A percentile compares a stretch with the other conserved stretches of the same genome.
Conservation (phyloP, 1,284 basidiomycete species). For the Leucoagaricus sp. region DNA sequence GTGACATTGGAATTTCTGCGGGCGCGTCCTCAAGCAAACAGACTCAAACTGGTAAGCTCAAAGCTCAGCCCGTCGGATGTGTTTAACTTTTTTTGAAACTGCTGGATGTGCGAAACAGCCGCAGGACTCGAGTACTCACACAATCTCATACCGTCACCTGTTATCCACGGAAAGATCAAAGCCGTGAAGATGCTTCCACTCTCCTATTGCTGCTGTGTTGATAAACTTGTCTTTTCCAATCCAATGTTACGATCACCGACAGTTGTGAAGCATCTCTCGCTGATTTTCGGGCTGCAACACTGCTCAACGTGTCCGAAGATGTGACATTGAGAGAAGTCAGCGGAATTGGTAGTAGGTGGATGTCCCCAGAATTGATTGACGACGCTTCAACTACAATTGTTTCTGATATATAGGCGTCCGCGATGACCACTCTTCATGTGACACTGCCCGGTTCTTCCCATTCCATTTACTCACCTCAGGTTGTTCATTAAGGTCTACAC, state of each 20-base stretch:
- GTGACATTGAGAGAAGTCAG: too few relatives aligned
- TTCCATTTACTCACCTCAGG: not conserved
- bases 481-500: conserved; percentile 13
- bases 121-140: conserved; percentile 23
- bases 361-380: conserved; percentile 22
- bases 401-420: conserved; percentile 21
- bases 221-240: conserved; percentile 8
- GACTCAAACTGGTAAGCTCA: conserved; percentile 16
- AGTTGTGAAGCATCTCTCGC: conserved; percentile 15
- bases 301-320: conserved; percentile 18
- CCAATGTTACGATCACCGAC: conserved; percentile 21
- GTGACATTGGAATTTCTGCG: conserved; percentile 21
- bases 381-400: conserved; percentile 10
- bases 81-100: not conserved
- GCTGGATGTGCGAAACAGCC: conserved; percentile 20
- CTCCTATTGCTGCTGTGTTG: too few relatives aligned
- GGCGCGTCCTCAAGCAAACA: conserved; percentile 14
- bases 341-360: conserved; percentile 19
- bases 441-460: too few relatives aligned
- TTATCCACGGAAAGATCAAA: conserved; percentile 28
- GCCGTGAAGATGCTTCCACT: conserved; percentile 10
- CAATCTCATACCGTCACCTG: conserved; percentile 9
- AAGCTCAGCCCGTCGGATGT: not conserved
- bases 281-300: conserved; percentile 21
- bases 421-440: conserved; percentile 21